A percentile compares a stretch with the other conserved stretches of the same genome.
phyloP scores from a whole-genome alignment of 208 protist species.

The Entamoeba histolytica region DNA sequence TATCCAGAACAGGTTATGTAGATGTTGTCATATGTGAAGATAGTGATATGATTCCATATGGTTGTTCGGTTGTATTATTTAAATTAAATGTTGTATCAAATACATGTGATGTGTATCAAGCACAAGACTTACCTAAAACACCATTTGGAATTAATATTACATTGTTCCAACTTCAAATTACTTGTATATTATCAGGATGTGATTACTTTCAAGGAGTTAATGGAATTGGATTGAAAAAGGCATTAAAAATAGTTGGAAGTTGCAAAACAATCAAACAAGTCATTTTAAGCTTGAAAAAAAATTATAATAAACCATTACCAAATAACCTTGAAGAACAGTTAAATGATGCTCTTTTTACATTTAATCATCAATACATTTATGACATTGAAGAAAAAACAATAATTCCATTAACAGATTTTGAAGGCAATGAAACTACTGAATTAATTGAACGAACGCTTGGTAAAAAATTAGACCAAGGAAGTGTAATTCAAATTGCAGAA shows the following conservation, averaged over 20 bases:
- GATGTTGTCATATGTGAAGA: slow-evolving; percentile 18
- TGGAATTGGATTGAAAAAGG: slow-evolving; percentile 67
- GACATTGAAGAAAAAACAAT: not conserved
- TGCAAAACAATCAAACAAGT: not conserved
- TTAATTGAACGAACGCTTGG: not conserved
- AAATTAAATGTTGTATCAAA: not conserved
- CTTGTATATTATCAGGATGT: slow-evolving; percentile 78
- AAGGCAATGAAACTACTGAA: not conserved
- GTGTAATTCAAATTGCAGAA: not conserved
- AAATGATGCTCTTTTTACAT: not conserved
- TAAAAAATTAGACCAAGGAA: not conserved
- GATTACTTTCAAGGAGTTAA: slow-evolving; percentile 71
- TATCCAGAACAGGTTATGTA: not conserved
- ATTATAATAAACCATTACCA: not conserved
- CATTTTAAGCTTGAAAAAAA: not conserved
- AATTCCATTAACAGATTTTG: not conserved
- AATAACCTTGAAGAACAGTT: not conserved
- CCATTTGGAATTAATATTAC: not conserved
- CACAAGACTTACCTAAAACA: not conserved
- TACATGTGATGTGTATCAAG: not conserved
- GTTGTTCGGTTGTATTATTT: not conserved
- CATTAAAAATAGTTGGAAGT: slow-evolving; percentile 51
- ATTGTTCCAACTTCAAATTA: not conserved
- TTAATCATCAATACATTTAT: not conserved
- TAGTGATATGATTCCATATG: slow-evolving; percentile 24